Percentiles rank a stretch among this genome's conserved stretches.
Evolutionary conservation across 306 rosid species (phyloP).

Genomic region (Vigna nakashimae): DNA sequence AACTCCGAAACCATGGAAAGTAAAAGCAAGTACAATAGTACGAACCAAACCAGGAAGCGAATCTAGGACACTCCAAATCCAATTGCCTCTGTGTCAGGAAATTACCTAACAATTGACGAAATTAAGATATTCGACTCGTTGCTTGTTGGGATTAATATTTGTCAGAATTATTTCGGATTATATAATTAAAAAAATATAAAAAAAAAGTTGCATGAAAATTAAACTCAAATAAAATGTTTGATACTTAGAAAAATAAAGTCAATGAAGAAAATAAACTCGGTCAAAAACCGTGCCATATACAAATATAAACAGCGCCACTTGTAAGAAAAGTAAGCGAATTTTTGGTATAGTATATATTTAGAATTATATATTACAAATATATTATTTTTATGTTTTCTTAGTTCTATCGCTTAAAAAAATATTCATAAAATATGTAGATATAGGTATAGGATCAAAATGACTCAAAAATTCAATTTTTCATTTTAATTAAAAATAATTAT

Average conservation of each 20-base stretch:
- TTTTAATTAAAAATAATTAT: not conserved
- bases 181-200: not conserved
- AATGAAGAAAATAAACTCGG: not conserved
- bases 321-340: not conserved
- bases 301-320: not conserved
- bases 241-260: not conserved
- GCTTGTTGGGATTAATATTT: not conserved
- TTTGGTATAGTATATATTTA: no score
- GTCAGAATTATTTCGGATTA: not conserved
- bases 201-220: not conserved
- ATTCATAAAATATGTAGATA: no score
- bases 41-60: not conserved
- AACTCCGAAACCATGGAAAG: slow-evolving; percentile 38
- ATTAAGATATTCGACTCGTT: not conserved
- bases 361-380: no score
- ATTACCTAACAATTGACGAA: not conserved
- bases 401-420: not conserved
- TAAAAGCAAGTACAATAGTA: slow-evolving; percentile 32
- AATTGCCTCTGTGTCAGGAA: not conserved
- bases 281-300: not conserved
- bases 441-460: no score
- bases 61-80: slow-evolving; percentile 32
- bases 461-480: no score
- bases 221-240: not conserved
- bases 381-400: no score